Percentiles rank a stretch among this genome's conserved stretches.
phyloP scores from a whole-genome alignment of 768 basidiomycete genomes.

The Suillus subaureus region DNA sequence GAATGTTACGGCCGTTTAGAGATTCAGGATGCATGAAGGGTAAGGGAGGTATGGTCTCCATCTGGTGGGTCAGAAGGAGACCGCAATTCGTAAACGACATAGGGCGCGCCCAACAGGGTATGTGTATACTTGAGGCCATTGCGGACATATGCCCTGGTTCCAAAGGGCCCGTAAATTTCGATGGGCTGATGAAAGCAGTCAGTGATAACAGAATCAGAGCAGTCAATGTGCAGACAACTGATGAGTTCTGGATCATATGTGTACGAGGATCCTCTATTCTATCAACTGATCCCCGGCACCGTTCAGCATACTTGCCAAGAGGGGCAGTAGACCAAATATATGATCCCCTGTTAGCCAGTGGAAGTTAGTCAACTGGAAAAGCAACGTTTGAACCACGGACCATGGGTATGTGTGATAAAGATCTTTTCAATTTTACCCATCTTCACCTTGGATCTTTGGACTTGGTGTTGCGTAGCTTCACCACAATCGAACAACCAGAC shows the following conservation, averaged over 20 bases:
- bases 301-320: conserved; percentile 70
- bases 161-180: conserved; percentile 86
- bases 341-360: conserved; percentile 62
- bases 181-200: conserved; percentile 47
- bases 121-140: conserved; percentile 67
- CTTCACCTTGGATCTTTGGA: conserved; percentile 72
- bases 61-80: conserved; percentile 57
- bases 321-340: conserved; percentile 72
- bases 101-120: conserved; percentile 64
- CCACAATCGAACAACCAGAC: conserved; percentile 89
- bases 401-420: conserved; percentile 90
- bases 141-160: conserved; percentile 81
- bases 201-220: conserved; percentile 1
- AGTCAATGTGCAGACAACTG: conserved; percentile 20
- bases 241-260: conserved; percentile 24
- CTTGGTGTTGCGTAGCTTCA: conserved; percentile 78
- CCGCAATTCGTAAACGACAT: conserved; percentile 83
- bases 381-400: conserved; percentile 37
- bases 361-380: not conserved
- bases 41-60: conserved; percentile 51
- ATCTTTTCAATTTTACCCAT: conserved; percentile 82
- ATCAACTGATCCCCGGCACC: conserved; percentile 71
- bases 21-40: conserved; percentile 57
- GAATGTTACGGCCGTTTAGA: conserved; percentile 62
- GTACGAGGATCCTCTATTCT: conserved; percentile 62